A percentile compares a stretch with the other conserved stretches of the same genome.
Evolutionary conservation across 768 basidiomycete genomes (phyloP).

Genomic region (Strobilomyces confusus): DNA sequence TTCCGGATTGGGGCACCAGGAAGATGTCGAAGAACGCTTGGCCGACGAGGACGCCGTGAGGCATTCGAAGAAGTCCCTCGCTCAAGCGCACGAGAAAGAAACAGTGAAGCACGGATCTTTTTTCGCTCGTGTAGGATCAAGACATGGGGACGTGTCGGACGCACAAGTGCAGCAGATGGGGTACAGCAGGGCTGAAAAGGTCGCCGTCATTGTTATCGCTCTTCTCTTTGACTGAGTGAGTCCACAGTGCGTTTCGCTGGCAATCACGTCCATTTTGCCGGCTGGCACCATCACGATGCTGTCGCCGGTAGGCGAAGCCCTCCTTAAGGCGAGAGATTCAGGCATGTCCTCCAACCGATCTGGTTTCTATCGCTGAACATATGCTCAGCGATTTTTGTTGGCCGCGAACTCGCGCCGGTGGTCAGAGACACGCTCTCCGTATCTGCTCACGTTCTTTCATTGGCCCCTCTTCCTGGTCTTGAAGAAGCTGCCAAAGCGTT

Average conservation of each 20-base stretch:
- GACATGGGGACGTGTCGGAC: conserved; percentile 3
- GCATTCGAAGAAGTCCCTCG: neutral
- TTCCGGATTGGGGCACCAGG: neutral
- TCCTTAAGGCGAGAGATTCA: conserved; percentile 20
- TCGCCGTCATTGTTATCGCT: neutral
- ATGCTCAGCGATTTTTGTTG: conserved; percentile 28
- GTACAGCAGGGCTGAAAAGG: conserved; percentile 30
- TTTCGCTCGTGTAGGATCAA: conserved; percentile 23
- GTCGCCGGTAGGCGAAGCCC: conserved; percentile 23
- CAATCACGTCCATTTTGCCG: conserved; percentile 26
- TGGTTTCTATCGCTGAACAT: conserved; percentile 2
- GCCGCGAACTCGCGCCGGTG: conserved; percentile 33
- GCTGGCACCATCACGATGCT: conserved; percentile 14
- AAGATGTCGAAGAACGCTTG: neutral
- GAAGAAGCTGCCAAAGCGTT: conserved; percentile 48
- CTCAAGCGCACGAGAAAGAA: conserved; percentile 13
- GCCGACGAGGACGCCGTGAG: neutral
- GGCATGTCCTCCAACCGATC: conserved; percentile 3
- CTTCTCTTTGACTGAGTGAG: neutral
- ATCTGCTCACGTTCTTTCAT: conserved; percentile 36
- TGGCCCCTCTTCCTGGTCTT: conserved; percentile 56
- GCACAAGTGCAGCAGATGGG: conserved; percentile 13
- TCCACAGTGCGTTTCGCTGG: conserved; percentile 24
- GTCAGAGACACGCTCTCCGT: conserved; percentile 35
- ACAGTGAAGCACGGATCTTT: conserved; percentile 29